Conservation (phyloP, 2,329 filamentous ascomycete genomes). For the Metarhizium robertsii region DNA sequence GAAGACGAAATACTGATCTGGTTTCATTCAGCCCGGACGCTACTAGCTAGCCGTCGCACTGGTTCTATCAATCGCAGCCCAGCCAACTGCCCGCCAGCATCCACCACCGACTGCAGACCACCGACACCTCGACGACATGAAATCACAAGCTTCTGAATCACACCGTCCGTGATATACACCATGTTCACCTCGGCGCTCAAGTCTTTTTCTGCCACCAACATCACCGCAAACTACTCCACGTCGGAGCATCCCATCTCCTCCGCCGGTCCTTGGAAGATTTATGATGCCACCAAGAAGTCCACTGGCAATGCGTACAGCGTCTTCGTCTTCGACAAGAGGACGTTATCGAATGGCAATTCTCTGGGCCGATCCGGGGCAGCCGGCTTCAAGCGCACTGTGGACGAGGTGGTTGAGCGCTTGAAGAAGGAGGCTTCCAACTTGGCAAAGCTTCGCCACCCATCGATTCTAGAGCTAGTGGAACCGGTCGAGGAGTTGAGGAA, state of each 20-base stretch:
- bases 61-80: neutral
- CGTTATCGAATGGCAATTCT: constrained; percentile 42
- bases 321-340: constrained; percentile 90
- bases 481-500: constrained; percentile 89
- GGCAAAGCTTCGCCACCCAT: constrained; percentile 81
- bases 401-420: constrained; percentile 83
- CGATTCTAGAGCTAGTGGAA: constrained; percentile 84
- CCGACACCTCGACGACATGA: constrained; percentile 15
- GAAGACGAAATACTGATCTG: neutral
- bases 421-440: constrained; percentile 88
- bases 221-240: constrained; percentile 82
- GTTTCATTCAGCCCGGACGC: neutral
- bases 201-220: constrained; percentile 83
- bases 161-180: constrained; percentile 14
- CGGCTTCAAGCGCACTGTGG: constrained; percentile 68
- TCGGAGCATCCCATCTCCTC: constrained; percentile 65
- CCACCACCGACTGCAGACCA: neutral
- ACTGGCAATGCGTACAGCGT: constrained; percentile 83
- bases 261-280: constrained; percentile 93
- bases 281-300: constrained; percentile 94
- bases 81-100: neutral
- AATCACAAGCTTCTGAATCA: constrained; percentile 12
- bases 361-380: constrained; percentile 40
- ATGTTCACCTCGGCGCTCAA: constrained; percentile 96
- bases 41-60: neutral